Evolutionary conservation across 2,329 filamentous ascomycete species (phyloP).

Genomic region (Reticulascus tulasneorum): DNA sequence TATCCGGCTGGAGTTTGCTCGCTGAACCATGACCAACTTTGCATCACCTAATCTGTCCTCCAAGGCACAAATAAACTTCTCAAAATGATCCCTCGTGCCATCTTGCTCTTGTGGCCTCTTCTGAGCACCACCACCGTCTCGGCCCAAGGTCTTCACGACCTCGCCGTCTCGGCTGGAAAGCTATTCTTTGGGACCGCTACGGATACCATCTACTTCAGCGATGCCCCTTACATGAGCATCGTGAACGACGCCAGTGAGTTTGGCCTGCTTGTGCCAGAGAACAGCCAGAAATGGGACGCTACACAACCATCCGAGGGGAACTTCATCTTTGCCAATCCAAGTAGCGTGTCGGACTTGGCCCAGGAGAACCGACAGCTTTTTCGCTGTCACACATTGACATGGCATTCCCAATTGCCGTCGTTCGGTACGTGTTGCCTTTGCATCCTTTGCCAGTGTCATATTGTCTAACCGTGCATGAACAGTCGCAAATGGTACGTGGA

Average conservation of each 20-base stretch:
- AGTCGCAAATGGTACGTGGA: conserved; percentile 57
- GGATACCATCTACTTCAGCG: conserved; percentile 44
- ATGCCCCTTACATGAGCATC: conserved; percentile 48
- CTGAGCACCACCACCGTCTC: too few relatives aligned
- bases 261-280: conserved; percentile 58
- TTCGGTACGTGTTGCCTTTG: conserved; percentile 22
- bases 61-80: too few relatives aligned
- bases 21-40: too few relatives aligned
- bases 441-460: rapidly evolving
- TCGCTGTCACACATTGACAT: conserved; percentile 61
- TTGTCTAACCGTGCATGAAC: conserved; percentile 40
- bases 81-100: too few relatives aligned
- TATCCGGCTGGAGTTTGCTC: too few relatives aligned
- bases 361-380: conserved; percentile 38
- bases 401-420: conserved; percentile 56
- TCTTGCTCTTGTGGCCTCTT: too few relatives aligned
- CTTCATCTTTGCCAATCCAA: conserved; percentile 58
- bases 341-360: conserved; percentile 42
- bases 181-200: conserved; percentile 61
- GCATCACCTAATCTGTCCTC: too few relatives aligned
- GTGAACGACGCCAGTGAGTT: conserved; percentile 53
- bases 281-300: conserved; percentile 57
- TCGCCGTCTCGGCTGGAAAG: conserved; percentile 48
- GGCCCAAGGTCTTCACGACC: conserved; percentile 37
- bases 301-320: conserved; percentile 52